A percentile compares a stretch with the other conserved stretches of the same genome.
Conservation (phyloP, 768 basidiomycete genomes). For the Trametes gibbosa region DNA sequence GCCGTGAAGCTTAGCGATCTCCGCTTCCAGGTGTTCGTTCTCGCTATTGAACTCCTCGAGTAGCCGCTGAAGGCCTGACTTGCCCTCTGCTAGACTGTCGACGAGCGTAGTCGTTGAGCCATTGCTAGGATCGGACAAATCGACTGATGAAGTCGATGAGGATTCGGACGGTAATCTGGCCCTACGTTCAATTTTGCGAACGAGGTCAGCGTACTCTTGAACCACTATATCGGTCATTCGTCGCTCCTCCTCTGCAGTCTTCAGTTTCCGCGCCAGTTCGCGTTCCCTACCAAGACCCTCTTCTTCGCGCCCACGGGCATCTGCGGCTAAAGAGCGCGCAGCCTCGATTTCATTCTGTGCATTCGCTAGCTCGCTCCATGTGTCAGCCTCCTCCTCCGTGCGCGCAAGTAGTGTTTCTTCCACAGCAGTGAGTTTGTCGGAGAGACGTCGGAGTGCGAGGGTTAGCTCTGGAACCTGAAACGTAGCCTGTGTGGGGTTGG, state of each 20-base stretch:
- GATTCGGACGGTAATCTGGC: slow-evolving; percentile 25
- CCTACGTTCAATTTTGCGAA: slow-evolving; percentile 58
- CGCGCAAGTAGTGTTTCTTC: slow-evolving; percentile 53
- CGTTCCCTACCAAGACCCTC: slow-evolving; percentile 47
- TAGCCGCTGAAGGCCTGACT: slow-evolving; percentile 46
- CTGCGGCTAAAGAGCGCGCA: slow-evolving; percentile 55
- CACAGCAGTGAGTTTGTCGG: slow-evolving; percentile 62
- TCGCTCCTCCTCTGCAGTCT: slow-evolving; percentile 52
- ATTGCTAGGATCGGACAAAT: slow-evolving; percentile 5
- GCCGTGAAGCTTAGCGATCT: slow-evolving; percentile 40
- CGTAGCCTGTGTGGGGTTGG: slow-evolving; percentile 36
- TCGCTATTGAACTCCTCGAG: slow-evolving; percentile 49
- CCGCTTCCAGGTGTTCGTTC: slow-evolving; percentile 43
- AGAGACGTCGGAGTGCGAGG: slow-evolving; percentile 63
- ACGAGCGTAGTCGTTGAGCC: slow-evolving; percentile 20
- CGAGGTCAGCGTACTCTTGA: slow-evolving; percentile 73
- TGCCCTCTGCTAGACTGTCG: slow-evolving; percentile 44
- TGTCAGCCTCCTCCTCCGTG: slow-evolving; percentile 45
- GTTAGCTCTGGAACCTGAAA: slow-evolving; percentile 54
- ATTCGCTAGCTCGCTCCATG: slow-evolving; percentile 42
- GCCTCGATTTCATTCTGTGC: slow-evolving; percentile 44
- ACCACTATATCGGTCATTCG: slow-evolving; percentile 65
- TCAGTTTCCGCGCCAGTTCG: slow-evolving; percentile 45
- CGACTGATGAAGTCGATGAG: slow-evolving; percentile 8
- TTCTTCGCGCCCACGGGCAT: slow-evolving; percentile 54